Evolutionary conservation across 805 yeast genomes (phyloP), one percentile per base, ranked within the genome.

Genomic region (Candida awuae): DNA sequence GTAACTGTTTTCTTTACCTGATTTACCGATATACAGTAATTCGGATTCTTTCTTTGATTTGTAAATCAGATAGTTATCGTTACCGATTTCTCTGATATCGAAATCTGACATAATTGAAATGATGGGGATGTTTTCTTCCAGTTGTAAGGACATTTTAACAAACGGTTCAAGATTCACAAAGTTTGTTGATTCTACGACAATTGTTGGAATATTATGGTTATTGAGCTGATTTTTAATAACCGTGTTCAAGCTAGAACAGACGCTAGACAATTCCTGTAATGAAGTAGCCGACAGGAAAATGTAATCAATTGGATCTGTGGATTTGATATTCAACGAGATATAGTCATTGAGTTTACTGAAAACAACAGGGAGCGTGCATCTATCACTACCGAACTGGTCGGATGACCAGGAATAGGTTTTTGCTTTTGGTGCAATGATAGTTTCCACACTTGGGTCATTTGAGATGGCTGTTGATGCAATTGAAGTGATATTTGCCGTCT

Each of bases 131-230:
- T 44, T 58, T 50, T 29, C 56, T 8, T 49, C 50, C 13, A 62
- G 50, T 41, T 47, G 66, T 44, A 50, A 51, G 23, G 59, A 59
- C 56, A 73, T 62, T 47, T 63, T 66, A 29, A 47, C 69, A 53
- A 81, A 81, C 7, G 84, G 82, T 55, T 83, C 90, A 37, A 83
- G 56, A 55, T 80, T 80, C 41, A 83, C 73, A 53, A 73, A 82
- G 4, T 85, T 84, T 2, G 85, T 75, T 35, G 79, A 71, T 59
- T 83, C 94, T 27, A 83, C 61, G 19, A 82, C 61, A 3, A 83
- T 61, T 25, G 77, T 62, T 19, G 86, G 69, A 29, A 55, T 69
- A 44, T 55, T 56, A 14, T 45, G 47, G 17, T 39, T 35, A 4
- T 45, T 32, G 5, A 50, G 15, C 38, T 56, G 59, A 13, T 32